phyloP scores from a whole-genome alignment of 306 rosid genomes.

The Quercus robur region DNA sequence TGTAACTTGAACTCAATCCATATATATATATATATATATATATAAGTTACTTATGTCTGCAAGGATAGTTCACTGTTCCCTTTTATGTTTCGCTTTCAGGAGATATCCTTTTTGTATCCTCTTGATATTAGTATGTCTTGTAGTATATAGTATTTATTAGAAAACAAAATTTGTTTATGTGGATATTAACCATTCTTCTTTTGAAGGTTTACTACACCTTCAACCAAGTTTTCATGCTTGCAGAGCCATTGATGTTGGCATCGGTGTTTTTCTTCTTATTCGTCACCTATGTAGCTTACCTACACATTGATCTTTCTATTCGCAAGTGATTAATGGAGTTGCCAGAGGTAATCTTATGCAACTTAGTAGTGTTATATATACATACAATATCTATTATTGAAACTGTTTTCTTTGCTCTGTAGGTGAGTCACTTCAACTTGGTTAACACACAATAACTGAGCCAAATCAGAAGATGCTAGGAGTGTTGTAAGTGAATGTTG shows the following conservation, averaged over 20 bases:
- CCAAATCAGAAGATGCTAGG: constrained; percentile 22
- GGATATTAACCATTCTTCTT: constrained; percentile 15
- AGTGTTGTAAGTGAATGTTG: constrained; percentile 3
- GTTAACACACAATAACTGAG: constrained; percentile 26
- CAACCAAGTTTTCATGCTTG: constrained; percentile 89
- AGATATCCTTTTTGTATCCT: not conserved
- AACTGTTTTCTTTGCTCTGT: not conserved
- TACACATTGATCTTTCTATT: constrained; percentile 77
- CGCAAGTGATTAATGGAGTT: constrained; percentile 50
- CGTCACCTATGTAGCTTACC: constrained; percentile 68
- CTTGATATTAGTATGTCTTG: not conserved
- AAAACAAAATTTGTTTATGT: not conserved
- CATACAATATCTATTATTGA: not conserved
- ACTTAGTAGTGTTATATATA: not conserved
- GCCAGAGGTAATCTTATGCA: constrained; percentile 33
- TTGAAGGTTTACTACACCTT: constrained; percentile 81
- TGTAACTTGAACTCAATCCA: no score
- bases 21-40: no score
- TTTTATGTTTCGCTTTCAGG: not conserved
- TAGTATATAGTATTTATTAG: not conserved
- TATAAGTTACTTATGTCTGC: not conserved
- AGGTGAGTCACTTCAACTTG: constrained; percentile 10
- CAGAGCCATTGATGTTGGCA: constrained; percentile 88
- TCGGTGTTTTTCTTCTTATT: constrained; percentile 74
- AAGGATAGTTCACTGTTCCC: not conserved